Conservation (phyloP, 305 asterid species). For the Euphrasia arctica region DNA sequence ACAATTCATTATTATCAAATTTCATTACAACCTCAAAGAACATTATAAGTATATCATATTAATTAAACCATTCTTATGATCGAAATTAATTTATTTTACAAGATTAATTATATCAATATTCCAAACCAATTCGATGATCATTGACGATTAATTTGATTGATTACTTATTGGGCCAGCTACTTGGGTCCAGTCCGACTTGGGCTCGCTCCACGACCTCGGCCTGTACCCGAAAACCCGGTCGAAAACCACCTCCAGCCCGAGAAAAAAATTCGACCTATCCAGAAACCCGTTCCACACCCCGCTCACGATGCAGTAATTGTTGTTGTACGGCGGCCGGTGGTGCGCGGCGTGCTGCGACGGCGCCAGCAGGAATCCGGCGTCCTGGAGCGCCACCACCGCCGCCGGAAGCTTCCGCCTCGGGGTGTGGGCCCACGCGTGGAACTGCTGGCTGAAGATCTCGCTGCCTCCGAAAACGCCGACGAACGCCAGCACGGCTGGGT, state of each 20-base stretch:
- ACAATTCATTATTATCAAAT: no score
- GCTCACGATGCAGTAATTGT: constrained; percentile 75
- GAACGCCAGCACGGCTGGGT: constrained; percentile 31
- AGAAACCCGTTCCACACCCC: constrained; percentile 59
- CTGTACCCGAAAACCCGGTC: constrained; percentile 39
- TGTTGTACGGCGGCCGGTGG: constrained; percentile 65
- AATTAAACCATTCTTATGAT: background rate
- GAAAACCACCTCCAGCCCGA: constrained; percentile 45
- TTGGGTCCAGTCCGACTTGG: background rate
- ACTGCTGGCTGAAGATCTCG: constrained; percentile 43
- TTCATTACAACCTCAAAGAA: no score
- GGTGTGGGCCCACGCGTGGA: constrained; percentile 57
- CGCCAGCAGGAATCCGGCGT: constrained; percentile 53
- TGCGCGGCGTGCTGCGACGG: constrained; percentile 58
- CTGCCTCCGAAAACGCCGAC: constrained; percentile 28
- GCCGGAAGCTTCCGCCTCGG: constrained; percentile 37
- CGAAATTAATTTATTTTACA: background rate
- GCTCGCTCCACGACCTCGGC: constrained; percentile 61
- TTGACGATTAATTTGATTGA: background rate
- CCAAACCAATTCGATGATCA: background rate
- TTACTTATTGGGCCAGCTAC: background rate
- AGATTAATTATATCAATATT: background rate
- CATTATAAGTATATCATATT: no score
- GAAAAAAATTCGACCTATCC: constrained; percentile 49
- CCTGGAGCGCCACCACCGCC: constrained; percentile 53